Evolutionary conservation across 345 rosid genomes (phyloP), one percentile per base, ranked within the genome.

Genomic region (Jatropha curcas): DNA sequence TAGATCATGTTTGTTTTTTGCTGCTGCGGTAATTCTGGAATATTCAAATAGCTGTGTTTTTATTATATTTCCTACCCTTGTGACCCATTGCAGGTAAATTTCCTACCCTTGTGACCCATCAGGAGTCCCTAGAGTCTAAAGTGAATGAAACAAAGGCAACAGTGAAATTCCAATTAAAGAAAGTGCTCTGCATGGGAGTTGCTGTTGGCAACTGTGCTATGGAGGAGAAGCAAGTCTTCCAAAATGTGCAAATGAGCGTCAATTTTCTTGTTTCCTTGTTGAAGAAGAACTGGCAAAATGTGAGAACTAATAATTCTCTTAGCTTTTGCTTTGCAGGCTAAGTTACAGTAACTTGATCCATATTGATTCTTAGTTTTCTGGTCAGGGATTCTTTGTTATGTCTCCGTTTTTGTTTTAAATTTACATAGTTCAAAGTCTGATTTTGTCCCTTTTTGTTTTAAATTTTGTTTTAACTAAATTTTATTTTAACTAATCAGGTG

Each of bases 221-320:
- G 84, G 81, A 77, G 39, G 84, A 81, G 76, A 81, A 81, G 74
- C 84, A 81, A 73, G 68, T 81, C 27, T 81, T 81, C 76, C 84
- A 81, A 50, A 81, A 81, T 25, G 84, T 81, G 56, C 84, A 81
- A 24, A 77, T 81, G 81, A 70, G 76, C 7, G 69, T 81, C 57
- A 81, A 81, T n/a, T 81, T 81, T 66, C 73, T 81, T 0, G 84
- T 81, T 30, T 77, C 81, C 0, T 50, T 81, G 45, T 50, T 81
- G 70, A 81, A 81, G 70, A 81, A 81, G 71, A 77, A 81, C 59
- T 81, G 84, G 84, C 84, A 81, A 56, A 81, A 81, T 31, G 84
- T 81, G 45, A 81, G 84, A 71, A 11, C 2, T 31, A 11, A 20
- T 43, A 1, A 7, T 30, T 7, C 7, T 59, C n/a, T 60, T 17